phyloP scores from a whole-genome alignment of 2,329 filamentous ascomycete species.

The Botrytis sinoallii region DNA sequence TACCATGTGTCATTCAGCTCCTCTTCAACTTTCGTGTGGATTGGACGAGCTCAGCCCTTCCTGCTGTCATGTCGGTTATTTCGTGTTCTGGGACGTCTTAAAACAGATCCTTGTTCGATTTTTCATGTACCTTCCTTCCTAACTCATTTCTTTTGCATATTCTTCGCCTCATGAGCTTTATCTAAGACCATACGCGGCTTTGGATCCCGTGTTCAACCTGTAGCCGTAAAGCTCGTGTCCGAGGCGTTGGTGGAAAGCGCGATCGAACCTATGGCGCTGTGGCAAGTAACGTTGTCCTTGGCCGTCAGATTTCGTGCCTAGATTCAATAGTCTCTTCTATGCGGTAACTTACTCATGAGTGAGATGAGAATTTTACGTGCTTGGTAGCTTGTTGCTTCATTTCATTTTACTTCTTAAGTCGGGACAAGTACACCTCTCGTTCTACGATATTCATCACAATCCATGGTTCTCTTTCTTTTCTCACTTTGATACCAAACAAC shows the following conservation, averaged over 20 bases:
- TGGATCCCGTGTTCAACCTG: constrained; percentile 4
- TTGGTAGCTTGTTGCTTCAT: neutral
- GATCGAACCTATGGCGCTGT: neutral
- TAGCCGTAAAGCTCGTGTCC: neutral
- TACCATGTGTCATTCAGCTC: neutral
- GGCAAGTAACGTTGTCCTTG: constrained; percentile 18
- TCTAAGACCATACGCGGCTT: neutral
- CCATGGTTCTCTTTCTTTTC: neutral
- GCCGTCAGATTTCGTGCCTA: neutral
- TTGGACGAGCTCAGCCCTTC: neutral
- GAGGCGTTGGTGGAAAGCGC: neutral
- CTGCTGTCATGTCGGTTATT: constrained; percentile 2
- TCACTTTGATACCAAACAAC: neutral
- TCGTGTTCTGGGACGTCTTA: neutral
- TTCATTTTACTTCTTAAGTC: constrained; percentile 16
- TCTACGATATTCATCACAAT: neutral
- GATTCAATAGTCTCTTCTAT: constrained; percentile 12
- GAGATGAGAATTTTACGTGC: neutral
- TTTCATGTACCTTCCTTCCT: constrained; percentile 4
- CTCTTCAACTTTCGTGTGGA: neutral
- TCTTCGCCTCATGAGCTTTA: neutral
- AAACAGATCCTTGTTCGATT: neutral
- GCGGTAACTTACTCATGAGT: neutral
- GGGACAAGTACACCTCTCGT: neutral
- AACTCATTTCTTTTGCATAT: constrained; percentile 10